Evolutionary conservation across 2,329 filamentous ascomycete species (phyloP), one percentile per base, ranked within the genome.

Genomic region (Rhynchosporium agropyri): DNA sequence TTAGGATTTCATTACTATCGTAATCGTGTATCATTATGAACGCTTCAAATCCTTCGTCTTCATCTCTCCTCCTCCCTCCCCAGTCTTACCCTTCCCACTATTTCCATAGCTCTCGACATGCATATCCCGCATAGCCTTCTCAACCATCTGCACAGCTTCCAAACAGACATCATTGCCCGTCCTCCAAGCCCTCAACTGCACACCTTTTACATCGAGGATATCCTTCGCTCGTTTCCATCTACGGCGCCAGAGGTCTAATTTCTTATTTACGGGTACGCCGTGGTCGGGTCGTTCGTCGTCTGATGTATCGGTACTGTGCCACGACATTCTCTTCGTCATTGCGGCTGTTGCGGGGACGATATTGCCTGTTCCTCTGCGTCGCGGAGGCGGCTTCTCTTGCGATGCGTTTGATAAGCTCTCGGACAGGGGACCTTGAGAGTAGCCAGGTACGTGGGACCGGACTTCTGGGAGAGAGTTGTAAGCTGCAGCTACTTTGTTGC

Each of bases 131-230:
- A 85, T 70, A 36, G 81, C 82, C 64, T 81, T 79, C 74, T 82
- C 81, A 3, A 92, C 84, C 63, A 92, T 81, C 13, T 80, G 83
- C 59, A 87, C 80, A 2, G 89, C 87, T 74, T 90, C 88, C 0
- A 79, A 79, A 61, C 85, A 79, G 7, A 91, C 88, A 77, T 95
- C 91, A 33, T 81, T 79, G 0, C 91, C 91, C 10, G 82, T 83
- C 48, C 89, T 81, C 91, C 91, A 95, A 26, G 84, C 91, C 66
- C 89, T 85, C 42, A 95, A 73, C 67, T 82, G 78, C 0, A 95
- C 88, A 3, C 88, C 88, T 45, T 86, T 79, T 4, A 79, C 77
- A n/a, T 84, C 83, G 9, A 94, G 79, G 45, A 79, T 76, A 36
- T 85, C 78, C 66, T 89, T 85, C 3, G 90, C 90, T 50, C 84